Evolutionary conservation across 805 yeast species (phyloP), one percentile per base, ranked within the genome.

Genomic region (Ogataea saltuana): DNA sequence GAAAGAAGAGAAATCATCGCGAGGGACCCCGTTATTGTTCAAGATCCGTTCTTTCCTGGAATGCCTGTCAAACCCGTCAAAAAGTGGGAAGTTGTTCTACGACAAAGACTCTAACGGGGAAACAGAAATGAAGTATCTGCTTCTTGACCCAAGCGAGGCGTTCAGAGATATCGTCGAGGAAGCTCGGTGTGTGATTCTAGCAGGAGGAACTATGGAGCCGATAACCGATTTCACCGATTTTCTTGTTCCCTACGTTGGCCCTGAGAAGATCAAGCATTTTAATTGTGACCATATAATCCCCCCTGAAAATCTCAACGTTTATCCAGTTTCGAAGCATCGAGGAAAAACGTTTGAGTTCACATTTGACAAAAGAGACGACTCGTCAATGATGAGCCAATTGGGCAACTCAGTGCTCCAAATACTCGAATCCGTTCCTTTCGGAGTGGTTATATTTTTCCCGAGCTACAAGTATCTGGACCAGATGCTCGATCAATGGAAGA

Each of bases 191-290:
- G 84, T 90, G 0, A 69, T 91, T 2, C 60, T 90, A 3, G 93
- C 96, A 2, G 98, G 98, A 26, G 98, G 98, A 11, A 90, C 98
- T 0, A 88, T 89, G 96, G 91, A 86, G 58, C 97, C 97, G 0
- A 70, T 81, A 25, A 57, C 70, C n/a, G 96, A 90, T 50, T 85
- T 81, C 58, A 63, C 74, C 5, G 68, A 78, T n/a, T 77, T 73
- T 49, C 64, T 89, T 27, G 78, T 87, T 38, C 95, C 95, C 0
- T 72, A 76, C 32, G 42, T 84, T 2, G 49, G 63, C 0, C 42
- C 55, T 0, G 56, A 61, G 0, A 51, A 73, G 32, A 71, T 86
- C 7, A 64, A 70, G 19, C 70, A 67, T 21, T 85, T 87, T 56
- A 71, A 81, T 3, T 90, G 97, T 67, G 88, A 85, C 29, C 98